Evolutionary conservation across 164 flowering plant genomes (phyloP).

Genomic region (Protea cynaroides): DNA sequence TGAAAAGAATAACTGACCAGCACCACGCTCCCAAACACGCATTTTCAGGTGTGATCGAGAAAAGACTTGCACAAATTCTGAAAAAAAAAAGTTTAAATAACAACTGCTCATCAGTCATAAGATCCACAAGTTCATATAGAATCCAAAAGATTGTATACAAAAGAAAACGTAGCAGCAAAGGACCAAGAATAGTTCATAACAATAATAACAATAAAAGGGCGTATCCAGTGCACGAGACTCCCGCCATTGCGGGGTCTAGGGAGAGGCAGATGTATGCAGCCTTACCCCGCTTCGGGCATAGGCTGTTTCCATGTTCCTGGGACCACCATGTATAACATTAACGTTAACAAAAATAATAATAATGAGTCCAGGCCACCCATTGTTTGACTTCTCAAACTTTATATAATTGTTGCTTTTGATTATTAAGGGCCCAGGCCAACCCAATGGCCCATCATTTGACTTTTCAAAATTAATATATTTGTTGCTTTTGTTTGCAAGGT

Average conservation of each 20-base stretch:
- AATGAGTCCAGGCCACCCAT: too few species aligned
- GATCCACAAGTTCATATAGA: neutral
- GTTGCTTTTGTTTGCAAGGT: too few species aligned
- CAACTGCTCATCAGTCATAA: slow-evolving; percentile 1
- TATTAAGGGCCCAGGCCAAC: too few species aligned
- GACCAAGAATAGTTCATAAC: neutral
- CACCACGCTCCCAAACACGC: slow-evolving; percentile 99
- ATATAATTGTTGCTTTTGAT: too few species aligned
- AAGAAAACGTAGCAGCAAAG: neutral
- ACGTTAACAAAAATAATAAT: neutral
- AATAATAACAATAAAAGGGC: neutral
- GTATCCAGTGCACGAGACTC: too few species aligned
- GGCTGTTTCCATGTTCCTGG: too few species aligned
- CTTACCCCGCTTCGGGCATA: too few species aligned
- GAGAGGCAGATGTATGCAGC: too few species aligned
- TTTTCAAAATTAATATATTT: too few species aligned
- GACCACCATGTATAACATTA: neutral
- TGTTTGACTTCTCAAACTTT: too few species aligned
- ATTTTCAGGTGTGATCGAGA: slow-evolving; percentile 85
- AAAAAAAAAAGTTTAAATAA: slow-evolving; percentile 20
- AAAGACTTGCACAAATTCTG: slow-evolving; percentile 92
- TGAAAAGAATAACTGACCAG: slow-evolving; percentile 46
- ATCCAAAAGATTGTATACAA: neutral
- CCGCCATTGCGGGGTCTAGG: too few species aligned
- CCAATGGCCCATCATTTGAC: too few species aligned